A percentile compares a stretch with the other conserved stretches of the same genome.
Conservation (phyloP, 2,329 filamentous ascomycete genomes). For the Exophiala aquamarina region DNA sequence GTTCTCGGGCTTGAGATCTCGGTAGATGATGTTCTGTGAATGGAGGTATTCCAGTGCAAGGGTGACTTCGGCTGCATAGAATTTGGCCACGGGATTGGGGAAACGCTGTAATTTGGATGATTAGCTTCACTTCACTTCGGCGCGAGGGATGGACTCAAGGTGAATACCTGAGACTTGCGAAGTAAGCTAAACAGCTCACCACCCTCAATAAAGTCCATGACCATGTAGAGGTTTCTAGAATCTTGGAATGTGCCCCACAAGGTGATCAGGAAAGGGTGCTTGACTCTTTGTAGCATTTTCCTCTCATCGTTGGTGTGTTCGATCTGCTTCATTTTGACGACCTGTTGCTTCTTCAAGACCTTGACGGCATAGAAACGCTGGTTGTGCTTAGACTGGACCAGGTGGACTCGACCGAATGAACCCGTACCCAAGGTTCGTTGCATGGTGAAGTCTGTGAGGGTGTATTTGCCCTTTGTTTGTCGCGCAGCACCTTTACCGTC, state of each 20-base stretch:
- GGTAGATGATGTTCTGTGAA: constrained; percentile 93
- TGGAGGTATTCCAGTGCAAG: constrained; percentile 94
- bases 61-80: constrained; percentile 97
- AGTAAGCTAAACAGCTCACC: constrained; percentile 95
- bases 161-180: constrained; percentile 79
- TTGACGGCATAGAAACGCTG: constrained; percentile 98
- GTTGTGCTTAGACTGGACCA: constrained; percentile 98
- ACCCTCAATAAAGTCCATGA: constrained; percentile 99
- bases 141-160: constrained; percentile 5
- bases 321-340: constrained; percentile 99
- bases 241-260: constrained; percentile 99
- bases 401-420: constrained; percentile 92
- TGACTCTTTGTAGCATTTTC: constrained; percentile 92
- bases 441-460: constrained; percentile 83
- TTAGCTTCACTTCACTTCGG: constrained; percentile 10
- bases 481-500: constrained; percentile 45
- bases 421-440: constrained; percentile 91
- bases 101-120: constrained; percentile 72
- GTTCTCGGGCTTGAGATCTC: constrained; percentile 95
- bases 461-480: constrained; percentile 96
- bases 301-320: constrained; percentile 99
- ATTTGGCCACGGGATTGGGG: constrained; percentile 97
- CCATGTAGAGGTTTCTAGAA: constrained; percentile 95
- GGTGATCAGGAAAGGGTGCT: constrained; percentile 96
- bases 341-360: constrained; percentile 96